These are phyloP conservation scores for Protomyces lactucae-debilis DNA, from an alignment of 1,139 yeast species.

Conservation along the genomic window DNA sequence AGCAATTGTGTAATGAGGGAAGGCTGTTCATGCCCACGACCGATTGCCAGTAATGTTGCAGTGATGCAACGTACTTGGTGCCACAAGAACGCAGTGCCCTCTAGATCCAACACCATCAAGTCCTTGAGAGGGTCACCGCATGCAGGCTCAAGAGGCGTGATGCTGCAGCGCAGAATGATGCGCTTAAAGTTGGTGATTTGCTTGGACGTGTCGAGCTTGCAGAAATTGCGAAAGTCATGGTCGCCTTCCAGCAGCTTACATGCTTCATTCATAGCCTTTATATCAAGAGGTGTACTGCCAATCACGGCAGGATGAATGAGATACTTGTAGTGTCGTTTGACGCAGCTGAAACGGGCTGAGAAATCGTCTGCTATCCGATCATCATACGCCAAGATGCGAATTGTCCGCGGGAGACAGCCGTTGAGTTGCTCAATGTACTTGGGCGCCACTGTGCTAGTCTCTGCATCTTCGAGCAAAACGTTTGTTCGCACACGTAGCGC, in stretches of 20 bases:
- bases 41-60: slow-evolving; percentile 72
- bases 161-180: slow-evolving; percentile 51
- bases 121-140: slow-evolving; percentile 27
- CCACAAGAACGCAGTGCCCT: slow-evolving; percentile 93
- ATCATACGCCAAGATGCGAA: slow-evolving; percentile 74
- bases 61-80: slow-evolving; percentile 97
- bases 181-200: slow-evolving; percentile 75
- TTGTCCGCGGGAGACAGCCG: slow-evolving; percentile 71
- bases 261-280: slow-evolving; percentile 64
- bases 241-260: slow-evolving; percentile 63
- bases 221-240: slow-evolving; percentile 90
- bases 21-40: slow-evolving; percentile 67
- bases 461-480: not conserved
- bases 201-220: slow-evolving; percentile 89
- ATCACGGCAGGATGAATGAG: slow-evolving; percentile 47
- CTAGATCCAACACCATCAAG: slow-evolving; percentile 65
- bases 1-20: slow-evolving; percentile 55
- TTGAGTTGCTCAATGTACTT: slow-evolving; percentile 74
- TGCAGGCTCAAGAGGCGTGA: slow-evolving; percentile 42
- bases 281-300: slow-evolving; percentile 46
- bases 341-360: slow-evolving; percentile 90
- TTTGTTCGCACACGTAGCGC: slow-evolving; percentile 59
- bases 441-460: slow-evolving; percentile 57
- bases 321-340: slow-evolving; percentile 77
- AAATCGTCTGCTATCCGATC: slow-evolving; percentile 75